phyloP scores from a whole-genome alignment of 2,329 filamentous ascomycete species.

The Neonectria sp. region DNA sequence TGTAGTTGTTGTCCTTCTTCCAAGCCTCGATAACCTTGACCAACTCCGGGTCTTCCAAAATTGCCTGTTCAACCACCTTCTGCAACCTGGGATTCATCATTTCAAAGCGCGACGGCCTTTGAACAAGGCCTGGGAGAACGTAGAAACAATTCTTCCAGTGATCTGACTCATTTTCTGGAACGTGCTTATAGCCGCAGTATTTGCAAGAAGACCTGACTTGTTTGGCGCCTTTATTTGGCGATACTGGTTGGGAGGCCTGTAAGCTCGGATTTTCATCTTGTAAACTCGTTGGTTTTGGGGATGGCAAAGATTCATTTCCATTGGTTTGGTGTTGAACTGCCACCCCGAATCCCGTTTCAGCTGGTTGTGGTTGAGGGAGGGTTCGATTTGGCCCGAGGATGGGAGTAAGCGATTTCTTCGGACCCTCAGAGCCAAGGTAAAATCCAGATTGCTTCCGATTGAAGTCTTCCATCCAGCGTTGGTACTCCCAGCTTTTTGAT shows the following conservation, averaged over 20 bases:
- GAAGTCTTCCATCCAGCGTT: constrained; percentile 47
- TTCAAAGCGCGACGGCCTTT: background rate
- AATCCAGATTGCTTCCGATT: constrained; percentile 35
- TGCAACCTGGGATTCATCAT: background rate
- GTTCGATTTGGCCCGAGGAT: background rate
- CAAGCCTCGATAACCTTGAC: background rate
- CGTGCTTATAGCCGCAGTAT: background rate
- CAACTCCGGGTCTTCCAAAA: background rate
- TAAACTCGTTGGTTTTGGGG: background rate
- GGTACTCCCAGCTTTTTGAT: constrained; percentile 65
- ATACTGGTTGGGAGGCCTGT: background rate
- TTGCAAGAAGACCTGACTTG: background rate
- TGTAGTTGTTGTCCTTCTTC: background rate
- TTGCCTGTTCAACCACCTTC: background rate
- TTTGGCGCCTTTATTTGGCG: background rate
- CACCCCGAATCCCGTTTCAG: background rate
- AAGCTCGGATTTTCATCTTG: too few relatives aligned
- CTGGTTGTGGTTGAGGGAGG: background rate
- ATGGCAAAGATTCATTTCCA: too few relatives aligned
- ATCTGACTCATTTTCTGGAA: background rate
- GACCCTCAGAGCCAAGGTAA: constrained; percentile 26
- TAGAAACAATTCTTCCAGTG: background rate
- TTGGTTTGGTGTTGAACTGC: background rate
- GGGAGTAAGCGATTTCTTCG: constrained; percentile 2
- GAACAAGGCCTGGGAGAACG: background rate